phyloP scores from a whole-genome alignment of 2,329 filamentous ascomycete genomes.

The Paecilomyces fulvus region DNA sequence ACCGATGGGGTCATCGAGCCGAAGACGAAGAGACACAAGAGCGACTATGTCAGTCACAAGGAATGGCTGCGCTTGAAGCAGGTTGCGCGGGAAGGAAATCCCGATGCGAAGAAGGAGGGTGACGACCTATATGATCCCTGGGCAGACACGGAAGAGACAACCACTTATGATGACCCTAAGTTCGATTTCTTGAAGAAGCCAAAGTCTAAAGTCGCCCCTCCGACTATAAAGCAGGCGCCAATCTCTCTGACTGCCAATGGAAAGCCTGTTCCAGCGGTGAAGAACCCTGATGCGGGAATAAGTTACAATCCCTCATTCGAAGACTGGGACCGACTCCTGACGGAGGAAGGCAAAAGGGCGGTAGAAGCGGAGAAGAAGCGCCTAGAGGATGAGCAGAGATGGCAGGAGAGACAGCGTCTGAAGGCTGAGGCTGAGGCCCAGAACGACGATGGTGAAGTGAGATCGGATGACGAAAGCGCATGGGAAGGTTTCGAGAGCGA shows the following conservation, averaged over 20 bases:
- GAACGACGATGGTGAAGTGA: conserved; percentile 64
- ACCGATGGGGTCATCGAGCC: conserved; percentile 63
- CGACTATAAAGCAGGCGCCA: conserved; percentile 66
- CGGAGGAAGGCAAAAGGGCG: conserved; percentile 67
- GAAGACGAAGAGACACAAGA: conserved; percentile 64
- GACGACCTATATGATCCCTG: conserved; percentile 66
- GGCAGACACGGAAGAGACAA: conserved; percentile 45
- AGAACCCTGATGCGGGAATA: conserved; percentile 69
- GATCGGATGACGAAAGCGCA: conserved; percentile 79
- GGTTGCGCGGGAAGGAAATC: conserved; percentile 60
- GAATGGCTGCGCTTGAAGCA: conserved; percentile 70
- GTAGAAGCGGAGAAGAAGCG: conserved; percentile 71
- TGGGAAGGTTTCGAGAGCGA: conserved; percentile 88
- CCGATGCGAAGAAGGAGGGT: conserved; percentile 48
- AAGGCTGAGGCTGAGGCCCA: conserved; percentile 56
- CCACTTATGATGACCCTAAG: conserved; percentile 39
- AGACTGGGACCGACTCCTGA: conserved; percentile 73
- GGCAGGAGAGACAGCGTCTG: conserved; percentile 59
- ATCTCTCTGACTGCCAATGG: conserved; percentile 76
- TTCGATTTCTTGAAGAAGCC: conserved; percentile 61
- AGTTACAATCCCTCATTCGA: conserved; percentile 88
- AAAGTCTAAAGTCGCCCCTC: conserved; percentile 61
- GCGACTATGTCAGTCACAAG: conserved; percentile 73
- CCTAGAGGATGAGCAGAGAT: conserved; percentile 57
- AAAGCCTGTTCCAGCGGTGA: conserved; percentile 69